These are phyloP conservation scores for Dillenia turbinata DNA, from an alignment of 164 flowering plant species.

Conservation along the genomic window DNA sequence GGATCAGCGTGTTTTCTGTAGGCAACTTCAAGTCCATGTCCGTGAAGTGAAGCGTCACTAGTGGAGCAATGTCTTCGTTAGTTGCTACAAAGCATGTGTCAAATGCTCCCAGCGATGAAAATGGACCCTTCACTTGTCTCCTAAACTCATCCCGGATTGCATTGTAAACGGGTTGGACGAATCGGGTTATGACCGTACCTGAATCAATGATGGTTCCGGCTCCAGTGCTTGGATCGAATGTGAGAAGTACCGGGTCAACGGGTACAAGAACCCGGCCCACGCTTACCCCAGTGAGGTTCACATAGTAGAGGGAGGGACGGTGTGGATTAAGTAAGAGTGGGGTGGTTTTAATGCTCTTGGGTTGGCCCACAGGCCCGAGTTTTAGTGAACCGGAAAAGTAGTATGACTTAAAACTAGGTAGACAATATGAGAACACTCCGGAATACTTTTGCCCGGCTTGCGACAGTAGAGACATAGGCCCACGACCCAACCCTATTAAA, in stretches of 20 bases:
- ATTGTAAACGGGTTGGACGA: slow-evolving; percentile 48
- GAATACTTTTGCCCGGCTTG: slow-evolving; percentile 39
- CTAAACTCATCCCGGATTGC: slow-evolving; percentile 63
- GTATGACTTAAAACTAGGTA: slow-evolving; percentile 39
- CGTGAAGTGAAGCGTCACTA: slow-evolving; percentile 40
- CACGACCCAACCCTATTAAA: slow-evolving; percentile 51
- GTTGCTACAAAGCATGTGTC: slow-evolving; percentile 40
- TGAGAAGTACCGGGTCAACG: slow-evolving; percentile 34
- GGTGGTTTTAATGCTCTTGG: slow-evolving; percentile 37
- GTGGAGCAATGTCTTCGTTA: slow-evolving; percentile 28
- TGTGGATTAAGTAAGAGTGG: slow-evolving; percentile 41
- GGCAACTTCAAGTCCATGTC: slow-evolving; percentile 54
- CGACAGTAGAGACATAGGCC: slow-evolving; percentile 41
- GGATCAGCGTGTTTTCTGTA: slow-evolving; percentile 38
- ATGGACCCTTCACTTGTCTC: slow-evolving; percentile 30
- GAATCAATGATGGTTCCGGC: slow-evolving; percentile 55
- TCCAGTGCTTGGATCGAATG: slow-evolving; percentile 45
- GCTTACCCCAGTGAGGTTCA: slow-evolving; percentile 31
- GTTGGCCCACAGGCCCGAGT: slow-evolving; percentile 45
- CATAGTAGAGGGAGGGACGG: slow-evolving; percentile 45
- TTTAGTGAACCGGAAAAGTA: slow-evolving; percentile 46
- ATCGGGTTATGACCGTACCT: slow-evolving; percentile 48
- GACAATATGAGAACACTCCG: slow-evolving; percentile 56
- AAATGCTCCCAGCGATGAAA: slow-evolving; percentile 60
- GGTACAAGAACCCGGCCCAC: slow-evolving; percentile 38